These are phyloP conservation scores for Phyllosticta citriasiana DNA, from an alignment of 2,329 filamentous ascomycete species.

Conservation along the genomic window DNA sequence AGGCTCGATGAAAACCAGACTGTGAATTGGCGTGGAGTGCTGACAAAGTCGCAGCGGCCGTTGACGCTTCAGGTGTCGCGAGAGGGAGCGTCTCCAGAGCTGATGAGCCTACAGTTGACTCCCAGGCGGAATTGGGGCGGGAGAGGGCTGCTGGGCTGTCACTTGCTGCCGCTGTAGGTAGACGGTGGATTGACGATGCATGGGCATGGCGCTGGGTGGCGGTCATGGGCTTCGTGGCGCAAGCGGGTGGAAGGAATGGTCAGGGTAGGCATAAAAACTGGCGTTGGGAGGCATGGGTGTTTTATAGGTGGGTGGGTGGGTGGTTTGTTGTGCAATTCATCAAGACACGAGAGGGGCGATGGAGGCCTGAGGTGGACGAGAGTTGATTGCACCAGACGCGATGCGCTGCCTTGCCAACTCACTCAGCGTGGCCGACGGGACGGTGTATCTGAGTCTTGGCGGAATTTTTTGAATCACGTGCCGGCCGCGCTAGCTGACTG, in stretches of 20 bases:
- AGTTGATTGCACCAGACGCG: neutral
- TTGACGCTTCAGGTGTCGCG: constrained; percentile 5
- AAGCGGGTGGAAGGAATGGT: constrained; percentile 18
- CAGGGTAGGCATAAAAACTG: constrained; percentile 9
- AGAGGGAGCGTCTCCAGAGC: constrained; percentile 19
- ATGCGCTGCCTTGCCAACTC: constrained; percentile 8
- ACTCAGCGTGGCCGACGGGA: neutral
- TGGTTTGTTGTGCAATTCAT: neutral
- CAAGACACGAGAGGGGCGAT: neutral
- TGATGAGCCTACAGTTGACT: constrained; percentile 61
- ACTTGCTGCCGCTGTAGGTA: constrained; percentile 64
- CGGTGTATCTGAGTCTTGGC: neutral
- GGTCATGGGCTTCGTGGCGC: constrained; percentile 23
- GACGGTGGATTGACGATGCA: neutral
- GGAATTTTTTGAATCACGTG: constrained; percentile 10
- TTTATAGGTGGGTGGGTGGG: neutral
- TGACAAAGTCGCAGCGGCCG: constrained; percentile 1
- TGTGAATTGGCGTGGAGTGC: neutral
- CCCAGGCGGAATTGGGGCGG: constrained; percentile 83
- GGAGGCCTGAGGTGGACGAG: neutral
- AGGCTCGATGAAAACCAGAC: neutral
- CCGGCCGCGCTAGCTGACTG: constrained; percentile 6
- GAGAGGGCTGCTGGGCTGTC: constrained; percentile 79
- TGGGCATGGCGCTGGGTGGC: constrained; percentile 8
- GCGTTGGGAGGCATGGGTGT: neutral